A percentile compares a stretch with the other conserved stretches of the same genome.
phyloP scores from a whole-genome alignment of 495 filamentous ascomycete genomes.

The Tricharina praecox region DNA sequence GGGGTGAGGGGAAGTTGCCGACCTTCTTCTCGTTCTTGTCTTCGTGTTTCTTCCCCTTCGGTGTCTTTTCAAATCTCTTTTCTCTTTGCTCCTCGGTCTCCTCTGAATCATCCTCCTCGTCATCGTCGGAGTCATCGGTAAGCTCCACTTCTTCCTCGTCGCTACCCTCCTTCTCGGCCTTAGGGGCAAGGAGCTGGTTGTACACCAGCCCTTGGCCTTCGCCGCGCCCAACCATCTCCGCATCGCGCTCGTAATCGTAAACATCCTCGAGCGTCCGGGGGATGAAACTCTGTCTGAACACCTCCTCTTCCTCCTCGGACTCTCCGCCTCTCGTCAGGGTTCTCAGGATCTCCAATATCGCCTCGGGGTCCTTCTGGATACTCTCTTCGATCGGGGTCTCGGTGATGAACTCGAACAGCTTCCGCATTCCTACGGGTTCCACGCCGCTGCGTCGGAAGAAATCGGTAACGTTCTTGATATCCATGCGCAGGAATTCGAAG shows the following conservation, averaged over 20 bases:
- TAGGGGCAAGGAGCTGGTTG: conserved; percentile 46
- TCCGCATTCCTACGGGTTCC: conserved; percentile 53
- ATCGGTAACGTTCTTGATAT: conserved; percentile 86
- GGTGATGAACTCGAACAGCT: conserved; percentile 65
- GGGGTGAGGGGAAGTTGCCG: conserved; percentile 12
- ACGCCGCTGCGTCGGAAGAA: conserved; percentile 80
- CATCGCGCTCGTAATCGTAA: conserved; percentile 87
- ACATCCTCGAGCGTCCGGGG: conserved; percentile 87
- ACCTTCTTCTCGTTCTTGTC: conserved; percentile 79
- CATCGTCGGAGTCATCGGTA: conserved; percentile 33
- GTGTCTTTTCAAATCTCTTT: conserved; percentile 42
- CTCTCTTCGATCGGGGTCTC: conserved; percentile 29
- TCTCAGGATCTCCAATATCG: conserved; percentile 36
- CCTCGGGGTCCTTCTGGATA: conserved; percentile 26
- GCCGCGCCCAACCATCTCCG: conserved; percentile 53
- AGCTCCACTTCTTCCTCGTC: conserved; percentile 32
- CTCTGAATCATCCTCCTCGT: conserved; percentile 32
- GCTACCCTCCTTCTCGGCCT: conserved; percentile 18
- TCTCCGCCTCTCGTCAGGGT: conserved; percentile 31
- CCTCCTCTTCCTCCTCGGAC: conserved; percentile 62
- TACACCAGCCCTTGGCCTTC: conserved; percentile 62
- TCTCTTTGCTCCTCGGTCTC: conserved; percentile 31
- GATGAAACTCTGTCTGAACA: conserved; percentile 90
- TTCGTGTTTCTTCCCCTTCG: conserved; percentile 74
- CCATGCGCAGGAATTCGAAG: conserved; percentile 86